Conservation (phyloP, 148 eudicot species). For the Fagopyrum homotropicum region DNA sequence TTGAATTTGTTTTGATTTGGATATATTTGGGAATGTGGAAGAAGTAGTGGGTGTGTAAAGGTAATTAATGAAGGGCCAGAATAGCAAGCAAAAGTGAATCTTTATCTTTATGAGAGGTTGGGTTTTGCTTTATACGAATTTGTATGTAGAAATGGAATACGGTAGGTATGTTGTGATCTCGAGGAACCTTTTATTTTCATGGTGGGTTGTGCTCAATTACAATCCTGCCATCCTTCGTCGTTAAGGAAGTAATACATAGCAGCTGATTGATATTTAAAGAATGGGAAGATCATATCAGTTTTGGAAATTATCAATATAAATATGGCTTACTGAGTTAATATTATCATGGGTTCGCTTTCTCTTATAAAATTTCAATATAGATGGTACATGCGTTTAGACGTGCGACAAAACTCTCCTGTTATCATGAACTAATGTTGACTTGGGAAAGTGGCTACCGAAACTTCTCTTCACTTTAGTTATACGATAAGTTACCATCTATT, state of each 20-base stretch:
- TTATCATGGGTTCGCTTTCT: too few relatives aligned
- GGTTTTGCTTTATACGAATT: background rate
- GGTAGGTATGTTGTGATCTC: constrained; percentile 8
- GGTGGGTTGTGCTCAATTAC: constrained; percentile 4
- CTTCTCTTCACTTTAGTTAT: too few relatives aligned
- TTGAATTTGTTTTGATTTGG: background rate
- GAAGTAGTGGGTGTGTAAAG: background rate
- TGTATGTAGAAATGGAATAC: background rate
- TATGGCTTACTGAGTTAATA: too few relatives aligned
- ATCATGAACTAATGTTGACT: too few relatives aligned
- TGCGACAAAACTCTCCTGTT: too few relatives aligned
- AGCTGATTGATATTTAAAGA: too few relatives aligned
- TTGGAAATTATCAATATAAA: too few relatives aligned
- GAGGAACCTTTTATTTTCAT: background rate
- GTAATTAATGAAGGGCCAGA: background rate
- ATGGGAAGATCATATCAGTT: too few relatives aligned
- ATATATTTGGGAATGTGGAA: background rate
- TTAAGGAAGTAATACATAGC: background rate
- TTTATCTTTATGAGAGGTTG: background rate
- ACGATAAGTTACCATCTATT: too few relatives aligned
- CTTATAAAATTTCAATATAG: too few relatives aligned
- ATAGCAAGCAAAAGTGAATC: constrained; percentile 3
- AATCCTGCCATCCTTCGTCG: constrained; percentile 9
- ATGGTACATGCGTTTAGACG: too few relatives aligned
- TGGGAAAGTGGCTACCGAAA: too few relatives aligned